phyloP scores from a whole-genome alignment of 768 basidiomycete genomes.

The Boletus rufocinnamomeus region DNA sequence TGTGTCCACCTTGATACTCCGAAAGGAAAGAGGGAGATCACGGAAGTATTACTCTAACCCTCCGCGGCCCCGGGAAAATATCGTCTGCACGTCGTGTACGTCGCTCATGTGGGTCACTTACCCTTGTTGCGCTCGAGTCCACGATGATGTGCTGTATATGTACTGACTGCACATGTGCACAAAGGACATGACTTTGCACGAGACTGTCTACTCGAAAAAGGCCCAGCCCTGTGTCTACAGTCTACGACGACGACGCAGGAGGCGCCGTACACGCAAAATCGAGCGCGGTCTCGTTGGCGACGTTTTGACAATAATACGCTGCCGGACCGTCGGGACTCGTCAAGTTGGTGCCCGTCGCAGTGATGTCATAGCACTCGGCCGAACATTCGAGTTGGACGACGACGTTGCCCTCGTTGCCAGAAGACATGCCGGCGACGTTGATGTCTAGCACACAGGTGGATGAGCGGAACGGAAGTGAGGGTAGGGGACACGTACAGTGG shows the following conservation, averaged over 20 bases:
- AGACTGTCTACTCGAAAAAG: neutral
- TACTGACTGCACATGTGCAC: neutral
- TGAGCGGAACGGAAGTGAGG: neutral
- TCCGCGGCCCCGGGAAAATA: neutral
- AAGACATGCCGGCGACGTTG: conserved; percentile 46
- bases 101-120: neutral
- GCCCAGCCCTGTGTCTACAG: neutral
- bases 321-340: conserved; percentile 35
- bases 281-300: conserved; percentile 33
- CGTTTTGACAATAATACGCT: conserved; percentile 40
- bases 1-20: neutral
- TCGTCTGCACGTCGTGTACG: neutral
- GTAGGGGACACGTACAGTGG: conserved; percentile 34
- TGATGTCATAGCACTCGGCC: conserved; percentile 39
- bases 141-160: neutral
- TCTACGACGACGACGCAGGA: neutral
- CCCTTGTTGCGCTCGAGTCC: neutral
- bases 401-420: conserved; percentile 39
- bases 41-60: neutral
- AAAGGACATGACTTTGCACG: neutral
- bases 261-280: conserved; percentile 30
- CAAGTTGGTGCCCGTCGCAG: conserved; percentile 31
- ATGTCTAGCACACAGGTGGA: conserved; percentile 27
- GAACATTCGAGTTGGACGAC: conserved; percentile 48
- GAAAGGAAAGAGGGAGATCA: neutral